Percentiles rank a stretch among this genome's conserved stretches.
Evolutionary conservation across 208 protist genomes (phyloP).

Genomic region (Naegleria gruberi): DNA sequence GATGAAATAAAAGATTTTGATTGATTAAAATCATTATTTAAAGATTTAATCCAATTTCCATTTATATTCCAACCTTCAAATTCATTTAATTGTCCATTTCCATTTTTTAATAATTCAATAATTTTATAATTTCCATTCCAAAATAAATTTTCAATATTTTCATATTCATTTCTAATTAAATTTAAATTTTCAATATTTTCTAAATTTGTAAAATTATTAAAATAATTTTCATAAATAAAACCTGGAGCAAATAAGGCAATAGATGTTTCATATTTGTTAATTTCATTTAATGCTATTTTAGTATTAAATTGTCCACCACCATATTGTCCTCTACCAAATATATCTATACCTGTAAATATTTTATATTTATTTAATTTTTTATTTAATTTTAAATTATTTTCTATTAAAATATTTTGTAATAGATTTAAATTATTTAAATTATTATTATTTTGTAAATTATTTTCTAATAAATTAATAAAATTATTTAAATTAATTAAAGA

Average conservation of each 20-base stretch:
- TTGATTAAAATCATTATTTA: background rate
- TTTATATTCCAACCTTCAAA: background rate
- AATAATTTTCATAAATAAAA: constrained; percentile 60
- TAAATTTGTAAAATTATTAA: background rate
- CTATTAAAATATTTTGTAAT: background rate
- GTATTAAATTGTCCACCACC: constrained; percentile 64
- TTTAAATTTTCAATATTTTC: background rate
- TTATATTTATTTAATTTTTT: constrained; percentile 34
- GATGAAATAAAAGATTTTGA: background rate
- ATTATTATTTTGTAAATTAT: background rate
- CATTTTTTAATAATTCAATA: background rate
- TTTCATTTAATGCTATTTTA: constrained; percentile 43
- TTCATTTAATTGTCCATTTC: background rate
- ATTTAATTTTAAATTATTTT: background rate
- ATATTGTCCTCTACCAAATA: constrained; percentile 62
- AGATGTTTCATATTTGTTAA: constrained; percentile 41
- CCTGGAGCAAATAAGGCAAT: constrained; percentile 74
- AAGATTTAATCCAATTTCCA: background rate
- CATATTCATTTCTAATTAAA: background rate
- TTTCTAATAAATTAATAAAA: background rate
- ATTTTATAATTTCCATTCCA: background rate
- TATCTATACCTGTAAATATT: constrained; percentile 68
- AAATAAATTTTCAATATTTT: background rate
- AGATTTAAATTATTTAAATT: background rate
- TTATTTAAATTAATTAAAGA: background rate